Percentiles rank a stretch among this genome's conserved stretches.
These are phyloP conservation scores for Cenococcum geophilum DNA, from an alignment of 495 filamentous ascomycete species.

Conservation along the genomic window DNA sequence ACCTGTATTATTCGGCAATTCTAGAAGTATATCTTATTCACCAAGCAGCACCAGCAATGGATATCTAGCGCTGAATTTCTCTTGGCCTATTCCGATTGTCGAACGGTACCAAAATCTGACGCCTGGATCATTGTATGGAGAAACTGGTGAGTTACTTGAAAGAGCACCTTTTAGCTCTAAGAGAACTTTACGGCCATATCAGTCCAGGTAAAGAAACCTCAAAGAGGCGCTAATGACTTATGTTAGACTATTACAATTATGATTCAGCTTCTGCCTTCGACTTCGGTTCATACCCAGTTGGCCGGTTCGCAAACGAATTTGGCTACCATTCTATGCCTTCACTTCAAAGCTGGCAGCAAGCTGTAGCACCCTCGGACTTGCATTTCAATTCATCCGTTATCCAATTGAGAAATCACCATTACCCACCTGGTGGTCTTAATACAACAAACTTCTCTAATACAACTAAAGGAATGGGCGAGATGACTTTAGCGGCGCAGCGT, in stretches of 20 bases:
- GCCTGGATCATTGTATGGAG: constrained; percentile 54
- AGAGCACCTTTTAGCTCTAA: too few species aligned
- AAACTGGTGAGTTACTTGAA: constrained; percentile 40
- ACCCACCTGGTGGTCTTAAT: constrained; percentile 49
- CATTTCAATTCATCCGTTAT: constrained; percentile 57
- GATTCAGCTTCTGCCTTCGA: constrained; percentile 52
- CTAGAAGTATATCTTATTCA: constrained; percentile 60
- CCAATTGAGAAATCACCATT: constrained; percentile 60
- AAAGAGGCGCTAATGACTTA: neutral
- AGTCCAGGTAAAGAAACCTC: neutral
- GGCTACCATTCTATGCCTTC: constrained; percentile 64
- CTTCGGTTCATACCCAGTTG: constrained; percentile 50
- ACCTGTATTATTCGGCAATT: constrained; percentile 58
- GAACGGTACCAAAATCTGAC: constrained; percentile 57
- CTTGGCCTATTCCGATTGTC: constrained; percentile 50
- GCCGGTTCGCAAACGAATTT: constrained; percentile 63
- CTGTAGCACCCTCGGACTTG: constrained; percentile 46
- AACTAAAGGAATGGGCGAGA: constrained; percentile 52
- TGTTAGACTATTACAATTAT: constrained; percentile 60
- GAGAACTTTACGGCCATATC: too few species aligned
- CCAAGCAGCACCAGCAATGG: constrained; percentile 63
- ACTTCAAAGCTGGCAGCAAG: constrained; percentile 55
- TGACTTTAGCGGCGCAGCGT: constrained; percentile 54
- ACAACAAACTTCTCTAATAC: constrained; percentile 41
- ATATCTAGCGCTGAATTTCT: constrained; percentile 53